Conservation (phyloP, 2,329 filamentous ascomycete species). For the Pyrenochaeta sp. region DNA sequence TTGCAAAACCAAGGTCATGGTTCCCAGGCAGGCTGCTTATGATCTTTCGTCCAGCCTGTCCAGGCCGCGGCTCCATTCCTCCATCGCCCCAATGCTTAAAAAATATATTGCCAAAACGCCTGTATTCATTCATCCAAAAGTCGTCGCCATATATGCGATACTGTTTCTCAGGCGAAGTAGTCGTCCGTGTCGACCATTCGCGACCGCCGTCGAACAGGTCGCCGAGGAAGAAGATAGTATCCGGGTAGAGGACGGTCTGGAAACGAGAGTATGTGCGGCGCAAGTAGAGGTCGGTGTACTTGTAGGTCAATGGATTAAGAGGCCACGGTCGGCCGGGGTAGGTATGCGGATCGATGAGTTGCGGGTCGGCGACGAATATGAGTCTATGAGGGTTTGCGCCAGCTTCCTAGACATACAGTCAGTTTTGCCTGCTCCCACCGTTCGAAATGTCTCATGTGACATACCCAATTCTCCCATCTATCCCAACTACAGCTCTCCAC, state of each 20-base stretch:
- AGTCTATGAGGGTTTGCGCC: conserved; percentile 83
- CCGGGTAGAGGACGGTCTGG: conserved; percentile 78
- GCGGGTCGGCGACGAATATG: conserved; percentile 86
- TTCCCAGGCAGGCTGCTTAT: conserved; percentile 91
- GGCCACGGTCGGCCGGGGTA: conserved; percentile 85
- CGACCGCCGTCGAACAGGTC: conserved; percentile 95
- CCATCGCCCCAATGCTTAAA: conserved; percentile 72
- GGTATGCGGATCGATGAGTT: conserved; percentile 93
- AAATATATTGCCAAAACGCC: conserved; percentile 86
- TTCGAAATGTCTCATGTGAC: background rate
- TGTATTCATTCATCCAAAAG: conserved; percentile 89
- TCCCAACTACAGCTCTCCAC: conserved; percentile 81
- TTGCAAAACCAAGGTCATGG: conserved; percentile 91
- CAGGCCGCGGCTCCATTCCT: conserved; percentile 62
- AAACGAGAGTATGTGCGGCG: conserved; percentile 81
- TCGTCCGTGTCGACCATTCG: conserved; percentile 80
- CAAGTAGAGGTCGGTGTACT: conserved; percentile 90
- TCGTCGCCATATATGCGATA: conserved; percentile 78
- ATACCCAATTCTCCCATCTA: conserved; percentile 92
- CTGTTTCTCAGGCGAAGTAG: conserved; percentile 68
- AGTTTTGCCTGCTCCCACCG: conserved; percentile 9
- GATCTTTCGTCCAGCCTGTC: conserved; percentile 75
- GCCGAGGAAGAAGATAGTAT: conserved; percentile 89
- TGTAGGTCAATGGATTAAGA: conserved; percentile 70
- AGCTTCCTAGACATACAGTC: conserved; percentile 66